Evolutionary conservation across 192 early-diverging fungal genomes (phyloP).

Genomic region (Backusella tarrabulga): DNA sequence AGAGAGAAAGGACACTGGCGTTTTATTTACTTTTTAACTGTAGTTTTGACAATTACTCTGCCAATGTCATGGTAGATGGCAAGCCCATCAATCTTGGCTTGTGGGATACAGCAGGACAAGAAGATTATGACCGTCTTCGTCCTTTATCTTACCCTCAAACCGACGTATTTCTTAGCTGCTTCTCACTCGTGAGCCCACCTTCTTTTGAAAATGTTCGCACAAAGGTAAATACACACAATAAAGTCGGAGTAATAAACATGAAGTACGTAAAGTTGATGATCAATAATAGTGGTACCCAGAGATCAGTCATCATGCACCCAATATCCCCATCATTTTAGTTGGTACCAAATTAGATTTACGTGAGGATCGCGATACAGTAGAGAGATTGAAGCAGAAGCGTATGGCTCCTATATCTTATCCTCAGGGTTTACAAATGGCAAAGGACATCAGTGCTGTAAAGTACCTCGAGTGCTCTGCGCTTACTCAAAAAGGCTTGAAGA

Average conservation of each 20-base stretch:
- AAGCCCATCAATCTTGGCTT: slow-evolving; percentile 90
- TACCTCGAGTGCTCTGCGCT: slow-evolving; percentile 92
- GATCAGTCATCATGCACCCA: slow-evolving; percentile 84
- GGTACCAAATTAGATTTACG: slow-evolving; percentile 92
- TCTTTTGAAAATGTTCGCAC: slow-evolving; percentile 28
- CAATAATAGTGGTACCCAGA: slow-evolving; percentile 78
- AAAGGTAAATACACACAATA: slow-evolving; percentile 19
- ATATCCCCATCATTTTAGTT: slow-evolving; percentile 80
- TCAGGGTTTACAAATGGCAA: slow-evolving; percentile 74
- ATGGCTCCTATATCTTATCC: slow-evolving; percentile 77
- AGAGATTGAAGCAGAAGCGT: slow-evolving; percentile 70
- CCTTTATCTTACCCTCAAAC: slow-evolving; percentile 93
- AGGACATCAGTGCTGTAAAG: slow-evolving; percentile 76
- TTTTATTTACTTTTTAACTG: background rate
- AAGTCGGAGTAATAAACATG: background rate
- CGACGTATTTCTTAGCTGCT: slow-evolving; percentile 25
- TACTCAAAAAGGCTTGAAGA: slow-evolving; percentile 90
- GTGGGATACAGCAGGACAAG: slow-evolving; percentile 94
- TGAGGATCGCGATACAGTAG: slow-evolving; percentile 77
- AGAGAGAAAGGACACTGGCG: too few relatives aligned
- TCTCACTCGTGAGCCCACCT: slow-evolving; percentile 28
- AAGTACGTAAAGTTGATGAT: background rate
- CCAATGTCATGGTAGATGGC: slow-evolving; percentile 93
- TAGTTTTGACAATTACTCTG: slow-evolving; percentile 93
- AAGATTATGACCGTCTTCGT: slow-evolving; percentile 90